These are phyloP conservation scores for Fomes fomentarius DNA, from an alignment of 1,284 basidiomycete genomes.

Conservation along the genomic window DNA sequence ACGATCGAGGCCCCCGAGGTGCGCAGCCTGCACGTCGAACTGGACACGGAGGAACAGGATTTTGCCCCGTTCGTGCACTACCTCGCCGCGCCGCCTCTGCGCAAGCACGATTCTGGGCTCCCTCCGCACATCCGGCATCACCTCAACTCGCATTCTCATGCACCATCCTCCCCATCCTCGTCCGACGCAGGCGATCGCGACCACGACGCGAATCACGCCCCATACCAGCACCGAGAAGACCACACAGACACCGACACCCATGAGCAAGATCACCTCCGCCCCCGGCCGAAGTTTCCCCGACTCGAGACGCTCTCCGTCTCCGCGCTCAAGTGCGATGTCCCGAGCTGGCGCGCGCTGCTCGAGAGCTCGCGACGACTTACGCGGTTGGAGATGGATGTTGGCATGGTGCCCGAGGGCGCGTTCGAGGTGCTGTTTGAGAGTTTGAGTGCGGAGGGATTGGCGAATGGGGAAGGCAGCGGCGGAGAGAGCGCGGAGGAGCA, in stretches of 20 bases:
- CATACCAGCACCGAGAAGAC: no score
- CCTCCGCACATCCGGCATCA: no score
- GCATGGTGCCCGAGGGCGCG: constrained; percentile 38
- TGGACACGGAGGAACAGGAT: constrained; percentile 49
- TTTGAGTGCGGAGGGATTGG: neutral
- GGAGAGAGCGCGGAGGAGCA: no score
- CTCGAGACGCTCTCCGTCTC: constrained; percentile 48
- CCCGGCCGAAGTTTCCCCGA: constrained; percentile 32
- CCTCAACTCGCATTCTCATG: neutral
- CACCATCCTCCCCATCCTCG: no score
- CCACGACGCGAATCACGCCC: no score
- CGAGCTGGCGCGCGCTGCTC: constrained; percentile 44
- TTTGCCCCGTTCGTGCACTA: constrained; percentile 50
- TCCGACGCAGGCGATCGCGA: neutral
- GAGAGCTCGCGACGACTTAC: constrained; percentile 38
- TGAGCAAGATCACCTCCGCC: neutral
- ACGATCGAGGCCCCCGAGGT: constrained; percentile 49
- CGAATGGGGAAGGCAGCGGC: no score
- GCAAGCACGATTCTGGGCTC: neutral
- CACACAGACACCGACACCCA: no score
- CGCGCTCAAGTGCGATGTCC: constrained; percentile 46
- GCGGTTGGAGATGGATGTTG: constrained; percentile 51
- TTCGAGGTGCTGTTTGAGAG: constrained; percentile 38
- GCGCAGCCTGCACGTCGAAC: constrained; percentile 47
- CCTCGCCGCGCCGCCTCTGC: constrained; percentile 33